phyloP scores from a whole-genome alignment of 2,329 filamentous ascomycete species.

The Diplodia corticola region DNA sequence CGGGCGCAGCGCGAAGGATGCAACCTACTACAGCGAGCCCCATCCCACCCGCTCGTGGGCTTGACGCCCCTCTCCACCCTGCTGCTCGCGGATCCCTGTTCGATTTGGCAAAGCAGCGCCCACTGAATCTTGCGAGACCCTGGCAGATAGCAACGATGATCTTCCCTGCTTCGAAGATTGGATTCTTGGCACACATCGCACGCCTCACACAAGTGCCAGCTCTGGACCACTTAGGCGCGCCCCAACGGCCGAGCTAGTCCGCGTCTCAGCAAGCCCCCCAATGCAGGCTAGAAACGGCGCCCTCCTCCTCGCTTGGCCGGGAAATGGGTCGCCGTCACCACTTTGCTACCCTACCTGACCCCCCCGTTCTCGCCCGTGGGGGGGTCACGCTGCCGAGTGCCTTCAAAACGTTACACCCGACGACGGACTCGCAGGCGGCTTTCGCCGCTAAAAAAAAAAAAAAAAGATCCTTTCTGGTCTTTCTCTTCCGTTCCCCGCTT shows the following conservation, averaged over 20 bases:
- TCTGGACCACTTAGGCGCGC: neutral
- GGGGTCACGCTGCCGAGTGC: neutral
- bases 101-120: slow-evolving; percentile 8
- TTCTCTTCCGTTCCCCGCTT: neutral
- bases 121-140: neutral
- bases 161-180: slow-evolving; percentile 9
- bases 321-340: neutral
- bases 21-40: neutral
- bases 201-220: slow-evolving; percentile 14
- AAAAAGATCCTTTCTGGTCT: neutral
- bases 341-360: neutral
- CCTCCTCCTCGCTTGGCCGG: neutral
- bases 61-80: neutral
- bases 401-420: slow-evolving; percentile 7
- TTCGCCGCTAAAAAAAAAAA: neutral
- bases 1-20: neutral
- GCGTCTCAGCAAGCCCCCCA: neutral
- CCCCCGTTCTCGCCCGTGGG: neutral
- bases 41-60: neutral
- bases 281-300: neutral
- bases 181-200: slow-evolving; percentile 10
- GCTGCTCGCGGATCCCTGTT: slow-evolving; percentile 8
- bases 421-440: neutral
- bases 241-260: neutral
- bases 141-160: neutral